These are phyloP conservation scores for Rhizopogon sp. DNA, from an alignment of 768 basidiomycete species.

Conservation along the genomic window DNA sequence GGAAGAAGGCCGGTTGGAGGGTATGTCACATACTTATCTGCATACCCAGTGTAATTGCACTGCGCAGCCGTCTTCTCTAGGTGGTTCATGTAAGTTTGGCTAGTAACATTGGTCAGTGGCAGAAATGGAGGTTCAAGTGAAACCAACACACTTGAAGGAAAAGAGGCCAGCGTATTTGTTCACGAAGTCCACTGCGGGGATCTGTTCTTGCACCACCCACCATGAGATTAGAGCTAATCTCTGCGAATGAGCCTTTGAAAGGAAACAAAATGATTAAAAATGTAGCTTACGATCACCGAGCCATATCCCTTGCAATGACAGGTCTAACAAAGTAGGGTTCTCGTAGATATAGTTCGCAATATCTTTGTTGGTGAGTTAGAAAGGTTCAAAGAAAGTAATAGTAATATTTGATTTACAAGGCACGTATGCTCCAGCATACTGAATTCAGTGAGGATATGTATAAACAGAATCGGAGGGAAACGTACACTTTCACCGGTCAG, in stretches of 20 bases:
- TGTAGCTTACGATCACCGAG: constrained; percentile 58
- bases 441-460: neutral
- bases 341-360: constrained; percentile 71
- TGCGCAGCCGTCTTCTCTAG: constrained; percentile 45
- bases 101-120: constrained; percentile 15
- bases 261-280: neutral
- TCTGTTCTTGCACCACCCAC: constrained; percentile 60
- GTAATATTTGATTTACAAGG: constrained; percentile 35
- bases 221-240: constrained; percentile 50
- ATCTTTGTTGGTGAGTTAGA: constrained; percentile 33
- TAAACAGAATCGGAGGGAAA: neutral
- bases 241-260: neutral
- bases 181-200: constrained; percentile 70
- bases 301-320: constrained; percentile 67
- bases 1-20: constrained; percentile 64
- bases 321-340: constrained; percentile 44
- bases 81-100: constrained; percentile 56
- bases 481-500: constrained; percentile 72
- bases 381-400: neutral
- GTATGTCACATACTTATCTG: constrained; percentile 56
- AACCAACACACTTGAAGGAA: constrained; percentile 54
- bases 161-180: constrained; percentile 69
- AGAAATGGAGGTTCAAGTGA: neutral
- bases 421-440: constrained; percentile 74
- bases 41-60: constrained; percentile 63